phyloP scores from a whole-genome alignment of 169 alveolate species.

The Eimeria mitis region DNA sequence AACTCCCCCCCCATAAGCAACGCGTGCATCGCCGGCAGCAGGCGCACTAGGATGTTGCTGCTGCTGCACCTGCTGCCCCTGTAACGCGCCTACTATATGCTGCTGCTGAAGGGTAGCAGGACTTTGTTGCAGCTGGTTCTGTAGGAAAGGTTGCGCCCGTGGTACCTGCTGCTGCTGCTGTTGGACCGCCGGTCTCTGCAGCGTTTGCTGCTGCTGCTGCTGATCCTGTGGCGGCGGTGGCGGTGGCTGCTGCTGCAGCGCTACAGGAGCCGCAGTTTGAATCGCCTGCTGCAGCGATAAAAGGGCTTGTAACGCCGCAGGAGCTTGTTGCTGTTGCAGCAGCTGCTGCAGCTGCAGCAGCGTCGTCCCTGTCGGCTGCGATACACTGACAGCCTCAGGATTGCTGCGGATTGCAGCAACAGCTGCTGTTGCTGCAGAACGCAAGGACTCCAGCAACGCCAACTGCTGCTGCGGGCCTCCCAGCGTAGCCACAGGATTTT shows the following conservation, averaged over 20 bases:
- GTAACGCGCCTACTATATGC: slow-evolving; percentile 17
- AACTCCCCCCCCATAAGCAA: neutral
- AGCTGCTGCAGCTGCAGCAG: slow-evolving; percentile 51
- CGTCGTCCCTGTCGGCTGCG: neutral
- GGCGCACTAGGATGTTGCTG: slow-evolving; percentile 27
- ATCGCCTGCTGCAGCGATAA: slow-evolving; percentile 43
- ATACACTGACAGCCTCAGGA: slow-evolving; percentile 16
- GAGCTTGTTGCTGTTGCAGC: slow-evolving; percentile 68
- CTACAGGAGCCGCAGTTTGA: neutral
- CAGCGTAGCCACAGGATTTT: slow-evolving; percentile 6
- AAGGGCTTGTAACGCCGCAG: slow-evolving; percentile 52
- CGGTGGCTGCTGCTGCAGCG: slow-evolving; percentile 31
- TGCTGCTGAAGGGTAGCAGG: slow-evolving; percentile 30
- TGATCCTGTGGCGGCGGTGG: neutral
- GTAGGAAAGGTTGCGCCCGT: neutral
- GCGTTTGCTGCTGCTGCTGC: slow-evolving; percentile 34
- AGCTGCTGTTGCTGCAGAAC: slow-evolving; percentile 70
- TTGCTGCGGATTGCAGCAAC: slow-evolving; percentile 30
- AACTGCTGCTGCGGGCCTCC: slow-evolving; percentile 54
- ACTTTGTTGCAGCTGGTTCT: slow-evolving; percentile 16
- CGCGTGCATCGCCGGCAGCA: neutral
- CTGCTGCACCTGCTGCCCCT: slow-evolving; percentile 30
- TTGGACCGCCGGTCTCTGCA: neutral
- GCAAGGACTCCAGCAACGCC: slow-evolving; percentile 49
- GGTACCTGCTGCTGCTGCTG: slow-evolving; percentile 36